Evolutionary conservation across 768 basidiomycete species (phyloP), one percentile per base, ranked within the genome.

Genomic region (Tricholomella constricta): DNA sequence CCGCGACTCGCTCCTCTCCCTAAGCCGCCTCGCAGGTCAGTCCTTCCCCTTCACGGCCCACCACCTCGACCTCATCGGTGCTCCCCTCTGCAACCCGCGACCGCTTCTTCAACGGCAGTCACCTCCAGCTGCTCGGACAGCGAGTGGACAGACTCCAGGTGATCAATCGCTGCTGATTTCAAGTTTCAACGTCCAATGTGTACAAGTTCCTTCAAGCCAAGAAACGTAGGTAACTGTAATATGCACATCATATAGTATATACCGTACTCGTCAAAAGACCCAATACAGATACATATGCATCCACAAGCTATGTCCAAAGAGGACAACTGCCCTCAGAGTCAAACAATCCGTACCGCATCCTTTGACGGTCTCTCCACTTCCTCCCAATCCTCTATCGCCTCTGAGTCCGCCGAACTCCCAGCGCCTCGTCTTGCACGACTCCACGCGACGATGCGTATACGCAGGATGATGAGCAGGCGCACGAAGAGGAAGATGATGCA

Each of bases 401-500:
- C 72, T 9, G 47, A 23, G 1, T 20, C 32, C 19, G 23, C 57
- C 37, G 9, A 11, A 2, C 4, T 15, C 22, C 45, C 48, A 6
- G 45, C 43, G 6, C 31, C 22, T 6, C 52, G 59, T 36, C 52
- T 59, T 52, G 44, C 43, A 48, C 23, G 56, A 60, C n/a, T 54
- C 51, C 49, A 50, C 9, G 54, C 12, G 8, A 70, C 58, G 19
- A 75, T 19, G 3, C 69, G 65, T 14, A 68, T 50, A 3, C 84
- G 77, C 2, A 80, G 52, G 8, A 71, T 41, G 14, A 73, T 71
- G 15, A 77, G 14, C 2, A 68, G 74, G 22, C 77, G 76, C 6
- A 79, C 77, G 53, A 84, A 15, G 11, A 61, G 32, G 59, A 89
- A 89, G 6, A 86, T 61, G 50, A 88, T 48, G 37, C 67, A 65